Base-by-base conservation (phyloP, 345 rosid species). In the Eucalyptus regnans region DNA sequence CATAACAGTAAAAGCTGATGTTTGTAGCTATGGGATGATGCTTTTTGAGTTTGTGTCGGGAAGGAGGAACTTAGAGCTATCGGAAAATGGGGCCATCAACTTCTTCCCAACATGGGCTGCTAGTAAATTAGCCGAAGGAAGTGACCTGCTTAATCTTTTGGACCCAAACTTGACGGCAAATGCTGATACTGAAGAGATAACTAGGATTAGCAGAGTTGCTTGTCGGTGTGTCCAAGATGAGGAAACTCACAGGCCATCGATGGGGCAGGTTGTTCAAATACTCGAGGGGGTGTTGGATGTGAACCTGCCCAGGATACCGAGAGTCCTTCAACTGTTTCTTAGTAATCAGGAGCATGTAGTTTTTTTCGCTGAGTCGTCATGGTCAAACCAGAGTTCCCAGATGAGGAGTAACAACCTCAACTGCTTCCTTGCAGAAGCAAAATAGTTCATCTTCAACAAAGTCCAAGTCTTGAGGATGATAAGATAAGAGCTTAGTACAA, bases 1-100 rank as follows among this genome's bases (percentile, higher is more conserved):
- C 51, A 92, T 95, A 71, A 96, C 98, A 23, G 93, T 95, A 6
- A 96, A 97, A 88, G 99, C 98, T 4, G 99, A 97, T 88, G 98
- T 95, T 49, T 97, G 95, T 87, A 96, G 99, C 91, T 95, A 93
- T 7, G 98, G 99, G 13, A 96, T 97, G 99, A 95, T 96, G 95
- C 91, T 97, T 43, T 94, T 96, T 8, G 99, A 97, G 90, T 9
- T 95, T 71, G 92, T 95, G 37, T 96, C 96, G 1, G 98, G 98
- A 80, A 92, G 92, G 91, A 94, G 98, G 90, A 96, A 96, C 95
- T 92, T 93, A 1, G 94, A 94, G 90, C 94, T 92, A 51, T 88
- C 91, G 31, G 95, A 88, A 88, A 92, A 94, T 60, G 95, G 89
- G 44, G 91, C 89, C 13, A 87, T 91, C 4, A 90, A 81, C 12